Percentiles rank a stretch among this genome's conserved stretches.
phyloP scores from a whole-genome alignment of 192 early-diverging fungal genomes.

The Coemansia sp. region DNA sequence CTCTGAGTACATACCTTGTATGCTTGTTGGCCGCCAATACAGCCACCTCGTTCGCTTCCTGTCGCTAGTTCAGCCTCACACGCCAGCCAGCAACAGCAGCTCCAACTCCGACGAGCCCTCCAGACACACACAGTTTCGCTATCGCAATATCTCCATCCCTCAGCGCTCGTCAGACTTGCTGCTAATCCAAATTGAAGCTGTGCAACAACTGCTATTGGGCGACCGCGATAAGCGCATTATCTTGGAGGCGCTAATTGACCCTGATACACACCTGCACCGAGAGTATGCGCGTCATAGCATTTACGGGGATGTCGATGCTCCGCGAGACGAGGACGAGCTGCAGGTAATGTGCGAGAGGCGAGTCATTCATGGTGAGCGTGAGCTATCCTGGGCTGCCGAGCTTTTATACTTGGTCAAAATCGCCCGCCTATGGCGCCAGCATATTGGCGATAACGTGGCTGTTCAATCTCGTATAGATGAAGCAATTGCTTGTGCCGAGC shows the following conservation, averaged over 20 bases:
- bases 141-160: constrained; percentile 37
- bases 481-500: neutral
- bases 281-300: constrained; percentile 1
- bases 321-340: constrained; percentile 24
- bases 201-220: constrained; percentile 18
- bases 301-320: neutral
- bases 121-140: constrained; percentile 17
- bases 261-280: constrained; percentile 8
- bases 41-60: constrained; percentile 37
- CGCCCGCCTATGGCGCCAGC: constrained; percentile 20
- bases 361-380: constrained; percentile 38
- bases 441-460: neutral
- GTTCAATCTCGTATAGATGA: neutral
- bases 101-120: neutral
- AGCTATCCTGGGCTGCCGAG: constrained; percentile 37
- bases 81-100: neutral
- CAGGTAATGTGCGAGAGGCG: constrained; percentile 44
- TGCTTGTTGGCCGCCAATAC: constrained; percentile 49
- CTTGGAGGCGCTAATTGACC: constrained; percentile 29
- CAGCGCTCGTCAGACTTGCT: constrained; percentile 24
- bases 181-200: constrained; percentile 17
- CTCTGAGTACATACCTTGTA: constrained; percentile 43
- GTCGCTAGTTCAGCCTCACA: constrained; percentile 30
- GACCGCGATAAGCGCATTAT: constrained; percentile 42
- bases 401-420: constrained; percentile 24